Evolutionary conservation across 2,329 filamentous ascomycete species (phyloP).

Genomic region (Stemphylium beticola): DNA sequence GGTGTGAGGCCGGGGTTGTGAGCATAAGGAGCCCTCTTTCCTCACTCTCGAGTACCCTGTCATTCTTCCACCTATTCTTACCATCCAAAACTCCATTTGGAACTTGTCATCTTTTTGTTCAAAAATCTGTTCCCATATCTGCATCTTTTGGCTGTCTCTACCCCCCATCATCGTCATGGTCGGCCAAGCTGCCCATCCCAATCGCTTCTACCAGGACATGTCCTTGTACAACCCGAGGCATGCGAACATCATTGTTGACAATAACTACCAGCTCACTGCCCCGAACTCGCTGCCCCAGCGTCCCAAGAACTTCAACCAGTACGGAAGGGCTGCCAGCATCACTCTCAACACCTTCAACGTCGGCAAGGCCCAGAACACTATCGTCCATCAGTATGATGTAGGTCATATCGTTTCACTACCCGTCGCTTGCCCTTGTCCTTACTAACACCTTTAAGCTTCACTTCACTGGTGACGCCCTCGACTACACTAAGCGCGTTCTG

Average conservation of each 20-base stretch:
- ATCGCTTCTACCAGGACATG: constrained; percentile 19
- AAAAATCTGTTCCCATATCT: neutral
- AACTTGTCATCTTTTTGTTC: neutral
- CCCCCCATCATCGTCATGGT: constrained; percentile 12
- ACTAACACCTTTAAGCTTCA: constrained; percentile 60
- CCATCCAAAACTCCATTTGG: neutral
- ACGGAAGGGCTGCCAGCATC: constrained; percentile 50
- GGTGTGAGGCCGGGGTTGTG: constrained; percentile 2
- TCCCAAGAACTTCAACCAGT: constrained; percentile 46
- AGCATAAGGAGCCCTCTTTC: constrained; percentile 3
- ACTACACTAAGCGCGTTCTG: constrained; percentile 65
- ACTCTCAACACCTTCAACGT: constrained; percentile 79
- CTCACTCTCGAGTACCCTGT: neutral
- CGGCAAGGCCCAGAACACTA: constrained; percentile 61
- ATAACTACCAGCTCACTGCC: constrained; percentile 26
- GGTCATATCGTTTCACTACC: constrained; percentile 47
- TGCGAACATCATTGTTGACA: constrained; percentile 32
- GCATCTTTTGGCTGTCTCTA: neutral
- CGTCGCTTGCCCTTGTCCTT: neutral
- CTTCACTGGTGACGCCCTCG: constrained; percentile 64
- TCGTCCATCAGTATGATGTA: constrained; percentile 86
- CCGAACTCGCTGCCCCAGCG: constrained; percentile 41
- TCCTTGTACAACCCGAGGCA: constrained; percentile 23
- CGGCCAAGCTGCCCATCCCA: neutral
- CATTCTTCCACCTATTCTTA: neutral